Evolutionary conservation across 1,284 basidiomycete species (phyloP).

Genomic region (Schizophyllum commune): DNA sequence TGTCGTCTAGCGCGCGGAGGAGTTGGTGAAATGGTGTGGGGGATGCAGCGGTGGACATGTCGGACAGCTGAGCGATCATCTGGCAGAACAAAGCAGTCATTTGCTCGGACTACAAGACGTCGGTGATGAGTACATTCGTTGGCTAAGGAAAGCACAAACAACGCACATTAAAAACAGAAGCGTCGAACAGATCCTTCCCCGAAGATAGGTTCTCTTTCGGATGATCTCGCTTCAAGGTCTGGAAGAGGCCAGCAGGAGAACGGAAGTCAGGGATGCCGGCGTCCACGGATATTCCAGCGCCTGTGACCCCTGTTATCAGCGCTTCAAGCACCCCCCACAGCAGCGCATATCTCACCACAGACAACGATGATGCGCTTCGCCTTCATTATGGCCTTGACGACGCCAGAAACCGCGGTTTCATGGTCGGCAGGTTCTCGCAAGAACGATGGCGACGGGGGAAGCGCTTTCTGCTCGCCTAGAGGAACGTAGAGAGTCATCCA

Average conservation of each 20-base stretch:
- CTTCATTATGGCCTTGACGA: slow-evolving; percentile 61
- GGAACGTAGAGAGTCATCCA: neutral
- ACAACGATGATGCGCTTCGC: slow-evolving; percentile 81
- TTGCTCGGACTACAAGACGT: slow-evolving; percentile 49
- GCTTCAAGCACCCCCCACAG: slow-evolving; percentile 9
- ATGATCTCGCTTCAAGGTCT: slow-evolving; percentile 71
- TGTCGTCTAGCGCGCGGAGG: slow-evolving; percentile 69
- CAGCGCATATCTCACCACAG: slow-evolving; percentile 53
- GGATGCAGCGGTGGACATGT: slow-evolving; percentile 62
- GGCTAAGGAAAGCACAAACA: neutral
- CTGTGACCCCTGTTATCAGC: slow-evolving; percentile 30
- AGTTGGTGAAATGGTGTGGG: slow-evolving; percentile 83
- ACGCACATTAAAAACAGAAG: slow-evolving; percentile 82
- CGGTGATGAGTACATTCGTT: neutral
- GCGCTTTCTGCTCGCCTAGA: neutral
- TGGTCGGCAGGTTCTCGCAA: neutral
- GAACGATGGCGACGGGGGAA: neutral
- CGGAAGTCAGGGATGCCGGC: slow-evolving; percentile 93
- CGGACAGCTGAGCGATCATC: slow-evolving; percentile 80
- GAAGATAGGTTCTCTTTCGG: slow-evolving; percentile 63
- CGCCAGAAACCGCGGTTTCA: slow-evolving; percentile 37
- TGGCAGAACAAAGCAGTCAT: slow-evolving; percentile 79
- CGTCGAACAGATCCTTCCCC: slow-evolving; percentile 89
- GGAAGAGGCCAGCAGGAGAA: slow-evolving; percentile 78
- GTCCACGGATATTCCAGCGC: slow-evolving; percentile 87